Evolutionary conservation across 176 grass and related monocot genomes (phyloP).

Genomic region (Musa troglodytarum): DNA sequence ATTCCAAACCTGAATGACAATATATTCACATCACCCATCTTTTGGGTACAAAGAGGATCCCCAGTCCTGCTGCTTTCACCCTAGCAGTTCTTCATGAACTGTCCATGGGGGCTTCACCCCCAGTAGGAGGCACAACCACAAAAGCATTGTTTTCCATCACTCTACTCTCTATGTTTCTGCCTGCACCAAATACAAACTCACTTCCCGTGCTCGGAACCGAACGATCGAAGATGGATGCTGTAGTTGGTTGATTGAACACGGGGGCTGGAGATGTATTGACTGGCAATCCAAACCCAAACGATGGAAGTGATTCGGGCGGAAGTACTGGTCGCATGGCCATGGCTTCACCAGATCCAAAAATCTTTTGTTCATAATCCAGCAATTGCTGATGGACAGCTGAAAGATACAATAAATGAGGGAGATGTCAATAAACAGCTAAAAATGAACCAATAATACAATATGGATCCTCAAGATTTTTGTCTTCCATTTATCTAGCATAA

Average conservation of each 20-base stretch:
- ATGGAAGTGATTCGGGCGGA: not conserved
- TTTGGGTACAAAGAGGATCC: not conserved
- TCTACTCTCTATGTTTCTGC: not conserved
- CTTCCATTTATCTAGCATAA: no score
- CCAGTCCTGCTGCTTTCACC: not conserved
- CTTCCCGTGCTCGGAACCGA: not conserved
- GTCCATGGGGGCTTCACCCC: slow-evolving; percentile 19
- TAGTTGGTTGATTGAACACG: slow-evolving; percentile 1
- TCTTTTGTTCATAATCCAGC: slow-evolving; percentile 2
- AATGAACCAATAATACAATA: no score
- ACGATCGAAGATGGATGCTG: slow-evolving; percentile 1
- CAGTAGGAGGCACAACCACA: not conserved
- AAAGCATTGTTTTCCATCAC: slow-evolving; percentile 12
- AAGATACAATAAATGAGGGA: not conserved
- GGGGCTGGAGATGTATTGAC: not conserved
- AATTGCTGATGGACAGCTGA: slow-evolving; percentile 15
- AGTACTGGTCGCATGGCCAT: not conserved
- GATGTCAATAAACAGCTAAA: not conserved
- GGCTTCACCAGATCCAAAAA: slow-evolving; percentile 4
- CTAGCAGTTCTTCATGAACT: not conserved
- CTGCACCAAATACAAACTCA: slow-evolving; percentile 13
- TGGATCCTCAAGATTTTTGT: no score
- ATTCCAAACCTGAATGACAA: not conserved
- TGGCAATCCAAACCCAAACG: slow-evolving; percentile 10
- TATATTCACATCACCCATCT: slow-evolving; percentile 6